Base-by-base conservation (phyloP, 108 stramenopile genomes). In the Nitzschia putrida region DNA sequence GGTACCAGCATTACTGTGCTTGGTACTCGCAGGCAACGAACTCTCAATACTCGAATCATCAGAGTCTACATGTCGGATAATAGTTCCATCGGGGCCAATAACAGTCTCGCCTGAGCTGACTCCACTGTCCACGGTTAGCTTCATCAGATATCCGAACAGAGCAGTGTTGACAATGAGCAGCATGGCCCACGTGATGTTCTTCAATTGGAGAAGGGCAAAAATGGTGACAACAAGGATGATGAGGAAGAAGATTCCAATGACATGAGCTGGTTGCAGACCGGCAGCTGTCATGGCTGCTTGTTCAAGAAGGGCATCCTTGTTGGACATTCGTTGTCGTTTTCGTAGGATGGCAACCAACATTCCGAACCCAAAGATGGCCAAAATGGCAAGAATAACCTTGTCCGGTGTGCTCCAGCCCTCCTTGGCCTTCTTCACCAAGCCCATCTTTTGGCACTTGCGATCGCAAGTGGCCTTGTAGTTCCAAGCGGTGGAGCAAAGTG, bases 101-200 rank as follows among this genome's bases (percentile, higher is more conserved):
- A 90, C 80, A 10, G 83, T 85, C 60, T 90, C 91, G 40, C 87
- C 86, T 20, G 85, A 69, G 20, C 79, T 81, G 4, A 83, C 77
- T 13, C 86, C 83, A 40, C 80, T 83, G 55, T 90, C 88, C 12
- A 90, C 74, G 0, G 89, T 90, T 37, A 94, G 60, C 78, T 94
- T 94, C 89, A 94, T 90, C 47, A 94, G 75, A 66, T 91, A 94
- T 25, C 80, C 85, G 73, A 94, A 94, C 16, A 94, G 68, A 0
- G 85, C 80, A 34, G 88, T 78, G 57, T 88, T 91, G 68, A 91
- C 78, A 16, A 87, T 65, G 0, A 94, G 72, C 40, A 94, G 58
- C 53, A 94, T 68, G 12, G 85, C 72, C 89, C 89, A 91, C 0
- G 93, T 94, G 20, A 91, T 84, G 57, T 88, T 87, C 73, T 94